phyloP scores from a whole-genome alignment of 2,329 filamentous ascomycete species.

The Ophiosphaerella korrae region DNA sequence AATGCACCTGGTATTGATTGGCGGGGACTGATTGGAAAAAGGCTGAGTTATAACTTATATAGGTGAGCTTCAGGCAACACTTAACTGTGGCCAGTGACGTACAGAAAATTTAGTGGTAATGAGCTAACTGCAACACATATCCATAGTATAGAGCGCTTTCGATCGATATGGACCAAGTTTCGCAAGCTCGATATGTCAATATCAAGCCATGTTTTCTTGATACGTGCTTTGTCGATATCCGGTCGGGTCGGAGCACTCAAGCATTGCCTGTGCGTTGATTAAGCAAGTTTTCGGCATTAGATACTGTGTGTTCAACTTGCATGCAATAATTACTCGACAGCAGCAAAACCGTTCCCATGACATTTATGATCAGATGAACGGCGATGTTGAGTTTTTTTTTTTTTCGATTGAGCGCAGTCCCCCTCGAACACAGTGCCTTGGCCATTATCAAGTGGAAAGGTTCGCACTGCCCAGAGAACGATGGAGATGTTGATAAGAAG shows the following conservation, averaged over 20 bases:
- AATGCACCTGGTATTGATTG: neutral
- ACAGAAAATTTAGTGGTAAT: constrained; percentile 19
- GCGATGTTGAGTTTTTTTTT: neutral
- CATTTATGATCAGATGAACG: constrained; percentile 57
- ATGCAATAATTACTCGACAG: constrained; percentile 58
- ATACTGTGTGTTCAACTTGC: constrained; percentile 9
- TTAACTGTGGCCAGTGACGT: neutral
- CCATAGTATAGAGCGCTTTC: constrained; percentile 10
- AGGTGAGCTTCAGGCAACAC: neutral
- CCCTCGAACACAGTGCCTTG: neutral
- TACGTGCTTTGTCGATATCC: constrained; percentile 57
- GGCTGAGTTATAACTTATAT: neutral
- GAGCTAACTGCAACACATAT: constrained; percentile 9
- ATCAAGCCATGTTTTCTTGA: constrained; percentile 10
- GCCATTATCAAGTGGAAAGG: neutral
- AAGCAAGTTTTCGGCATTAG: too few relatives aligned
- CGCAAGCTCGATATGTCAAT: constrained; percentile 21
- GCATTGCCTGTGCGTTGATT: constrained; percentile 41
- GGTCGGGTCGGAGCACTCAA: constrained; percentile 55
- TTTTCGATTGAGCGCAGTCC: neutral
- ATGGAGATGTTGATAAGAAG: neutral
- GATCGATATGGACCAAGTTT: constrained; percentile 15
- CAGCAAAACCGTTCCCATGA: constrained; percentile 52
- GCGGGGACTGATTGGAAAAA: neutral
- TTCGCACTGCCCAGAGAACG: neutral